Evolutionary conservation across 352 stramenopile species (phyloP), one percentile per base, ranked within the genome.

Genomic region (Phytophthora colocasiae): DNA sequence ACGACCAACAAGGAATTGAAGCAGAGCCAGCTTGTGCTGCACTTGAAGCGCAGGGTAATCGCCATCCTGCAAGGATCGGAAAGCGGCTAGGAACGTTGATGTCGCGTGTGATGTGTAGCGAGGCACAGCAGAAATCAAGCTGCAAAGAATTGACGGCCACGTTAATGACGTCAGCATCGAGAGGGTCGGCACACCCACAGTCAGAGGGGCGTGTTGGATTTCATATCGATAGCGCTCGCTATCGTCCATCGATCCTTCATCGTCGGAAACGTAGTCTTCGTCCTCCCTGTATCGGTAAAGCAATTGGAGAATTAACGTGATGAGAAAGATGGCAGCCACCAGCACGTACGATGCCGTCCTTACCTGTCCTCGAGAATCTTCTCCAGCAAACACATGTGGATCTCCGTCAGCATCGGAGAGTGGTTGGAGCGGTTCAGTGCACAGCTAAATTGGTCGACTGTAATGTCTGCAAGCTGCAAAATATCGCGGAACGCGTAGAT

Each of bases 301-400:
- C 1, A 36, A 24, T 11, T n/a, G 6, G 32, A 43, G 3, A 50
- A 1, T 19, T 43, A 14, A 14, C 19, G 32, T 55, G 15, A 49
- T n/a, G 41, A 62, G 22, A 38, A 5, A 10, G 39, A 38, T 36
- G 5, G 39, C 29, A 19, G 31, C 19, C 26, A 51, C 1, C 22
- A 24, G 8, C 22, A 22, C 22, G 22, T 22, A 22, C 22, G 22
- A 22, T 22, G 22, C 22, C 22, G 22, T 22, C 22, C 58, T 15
- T 60, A 81, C 72, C 79, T 75, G 61, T 94, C 85, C 46, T 91
- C 86, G 5, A 96, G 63, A 26, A 96, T 82, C 6, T 91, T 69
- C 41, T 93, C 81, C n/a, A 96, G 61, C 12, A 96, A 67, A 31
- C 84, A 92, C 89, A 96, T 85, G 64, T 96, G 89, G 8, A 96